A percentile compares a stretch with the other conserved stretches of the same genome.
Evolutionary conservation across 2,329 filamentous ascomycete species (phyloP).

Genomic region (Colletotrichum orbiculare): DNA sequence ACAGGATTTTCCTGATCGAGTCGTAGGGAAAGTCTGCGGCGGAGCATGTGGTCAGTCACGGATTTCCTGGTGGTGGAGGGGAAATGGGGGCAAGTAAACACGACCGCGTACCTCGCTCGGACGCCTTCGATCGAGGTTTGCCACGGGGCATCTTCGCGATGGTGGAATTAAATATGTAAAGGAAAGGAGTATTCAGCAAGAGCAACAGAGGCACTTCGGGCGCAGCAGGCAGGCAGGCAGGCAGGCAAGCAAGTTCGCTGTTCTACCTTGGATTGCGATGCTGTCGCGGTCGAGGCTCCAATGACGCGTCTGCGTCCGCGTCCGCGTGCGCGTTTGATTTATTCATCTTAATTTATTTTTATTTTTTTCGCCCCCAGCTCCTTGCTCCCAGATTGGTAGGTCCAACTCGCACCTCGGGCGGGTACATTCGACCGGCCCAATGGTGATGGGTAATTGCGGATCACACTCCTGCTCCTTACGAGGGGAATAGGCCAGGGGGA

Average conservation of each 20-base stretch:
- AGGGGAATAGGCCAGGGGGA: too few relatives aligned
- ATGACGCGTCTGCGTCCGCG: slow-evolving; percentile 31
- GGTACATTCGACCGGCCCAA: not conserved
- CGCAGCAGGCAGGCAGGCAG: too few relatives aligned
- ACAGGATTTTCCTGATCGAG: slow-evolving; percentile 24
- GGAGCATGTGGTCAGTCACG: not conserved
- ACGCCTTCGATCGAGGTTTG: slow-evolving; percentile 9
- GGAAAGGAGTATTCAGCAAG: too few relatives aligned
- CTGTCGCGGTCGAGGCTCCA: slow-evolving; percentile 1
- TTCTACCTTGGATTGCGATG: not conserved
- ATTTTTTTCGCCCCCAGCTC: slow-evolving; percentile 1
- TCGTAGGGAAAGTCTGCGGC: slow-evolving; percentile 25
- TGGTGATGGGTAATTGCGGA: too few relatives aligned
- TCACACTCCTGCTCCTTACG: too few relatives aligned
- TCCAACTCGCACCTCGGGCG: slow-evolving; percentile 1
- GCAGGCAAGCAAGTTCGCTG: not conserved
- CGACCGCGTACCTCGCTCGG: slow-evolving; percentile 16
- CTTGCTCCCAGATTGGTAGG: not conserved
- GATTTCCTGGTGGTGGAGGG: not conserved
- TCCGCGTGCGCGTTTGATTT: slow-evolving; percentile 5
- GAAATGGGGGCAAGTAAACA: too few relatives aligned
- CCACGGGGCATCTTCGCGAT: slow-evolving; percentile 23
- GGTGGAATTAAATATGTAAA: not conserved
- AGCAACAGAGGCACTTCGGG: too few relatives aligned
- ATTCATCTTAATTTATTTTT: slow-evolving; percentile 11